A percentile compares a stretch with the other conserved stretches of the same genome.
Conservation (phyloP, 768 basidiomycete species). For the Russula vinacea region DNA sequence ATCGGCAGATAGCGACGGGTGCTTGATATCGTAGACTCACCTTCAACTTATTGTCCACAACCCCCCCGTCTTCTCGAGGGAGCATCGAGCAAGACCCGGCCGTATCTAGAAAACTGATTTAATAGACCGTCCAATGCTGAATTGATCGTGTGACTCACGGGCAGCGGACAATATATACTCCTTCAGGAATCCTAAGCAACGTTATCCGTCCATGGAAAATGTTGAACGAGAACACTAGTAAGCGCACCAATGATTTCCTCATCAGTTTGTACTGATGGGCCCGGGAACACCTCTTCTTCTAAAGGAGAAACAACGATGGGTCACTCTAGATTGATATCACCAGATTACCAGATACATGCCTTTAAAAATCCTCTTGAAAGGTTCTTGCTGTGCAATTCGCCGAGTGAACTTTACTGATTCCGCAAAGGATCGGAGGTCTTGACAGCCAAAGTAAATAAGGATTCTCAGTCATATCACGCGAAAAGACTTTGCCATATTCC, state of each 20-base stretch:
- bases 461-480: not conserved
- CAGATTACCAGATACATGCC: conserved; percentile 9
- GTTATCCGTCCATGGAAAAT: not conserved
- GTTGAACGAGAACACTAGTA: not conserved
- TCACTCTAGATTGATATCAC: not conserved
- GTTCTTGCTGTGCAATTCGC: conserved; percentile 25
- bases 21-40: not conserved
- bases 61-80: conserved; percentile 25
- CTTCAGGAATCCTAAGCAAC: conserved; percentile 9
- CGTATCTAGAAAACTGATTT: conserved; percentile 13
- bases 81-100: conserved; percentile 26
- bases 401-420: conserved; percentile 31
- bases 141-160: conserved; percentile 5
- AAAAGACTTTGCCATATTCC: conserved; percentile 22
- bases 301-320: not conserved
- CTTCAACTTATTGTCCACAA: conserved; percentile 27
- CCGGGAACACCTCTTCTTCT: conserved; percentile 21
- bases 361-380: conserved; percentile 27
- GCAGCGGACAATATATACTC: not conserved
- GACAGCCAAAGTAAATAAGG: not conserved
- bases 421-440: conserved; percentile 26
- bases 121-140: no score
- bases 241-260: conserved; percentile 21
- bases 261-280: conserved; percentile 22
- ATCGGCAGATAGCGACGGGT: not conserved